phyloP scores from a whole-genome alignment of 177 flowering plant species.

The Vitis hybrid region DNA sequence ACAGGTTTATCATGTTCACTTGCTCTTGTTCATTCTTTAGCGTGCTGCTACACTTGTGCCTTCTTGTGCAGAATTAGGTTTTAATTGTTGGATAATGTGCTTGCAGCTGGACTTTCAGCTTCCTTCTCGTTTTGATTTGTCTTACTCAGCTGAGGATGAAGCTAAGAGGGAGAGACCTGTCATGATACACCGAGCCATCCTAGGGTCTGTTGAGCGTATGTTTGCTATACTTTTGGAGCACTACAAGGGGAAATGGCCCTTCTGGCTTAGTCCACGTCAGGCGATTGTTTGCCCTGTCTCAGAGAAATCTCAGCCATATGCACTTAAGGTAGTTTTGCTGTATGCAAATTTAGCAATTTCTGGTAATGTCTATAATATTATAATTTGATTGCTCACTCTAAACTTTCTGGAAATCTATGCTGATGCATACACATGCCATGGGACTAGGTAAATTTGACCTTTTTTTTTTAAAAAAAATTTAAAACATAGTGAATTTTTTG shows the following conservation, averaged over 20 bases:
- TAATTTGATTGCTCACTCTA: background rate
- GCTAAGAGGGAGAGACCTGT: conserved; percentile 88
- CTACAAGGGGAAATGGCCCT: conserved; percentile 98
- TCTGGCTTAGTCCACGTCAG: conserved; percentile 99
- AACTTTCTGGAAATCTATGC: too few species aligned
- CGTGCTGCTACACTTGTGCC: background rate
- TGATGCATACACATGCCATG: too few species aligned
- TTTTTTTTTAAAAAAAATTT: too few species aligned
- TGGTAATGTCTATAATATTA: background rate
- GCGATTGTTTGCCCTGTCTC: conserved; percentile 96
- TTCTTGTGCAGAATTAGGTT: background rate
- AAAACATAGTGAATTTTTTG: too few species aligned
- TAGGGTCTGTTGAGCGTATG: conserved; percentile 98
- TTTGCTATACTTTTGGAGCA: conserved; percentile 96
- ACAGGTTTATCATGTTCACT: conserved; percentile 49
- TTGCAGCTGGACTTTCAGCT: conserved; percentile 97
- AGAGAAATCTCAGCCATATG: conserved; percentile 83
- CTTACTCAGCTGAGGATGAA: conserved; percentile 97
- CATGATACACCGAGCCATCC: conserved; percentile 94
- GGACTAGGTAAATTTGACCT: too few species aligned
- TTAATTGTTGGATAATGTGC: conserved; percentile 4
- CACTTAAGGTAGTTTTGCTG: conserved; percentile 42
- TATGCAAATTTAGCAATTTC: background rate
- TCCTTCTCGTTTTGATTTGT: conserved; percentile 81
- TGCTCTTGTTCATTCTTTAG: background rate